Conservation (phyloP, 1,139 yeast species). For the Suhomyces wounanorum region DNA sequence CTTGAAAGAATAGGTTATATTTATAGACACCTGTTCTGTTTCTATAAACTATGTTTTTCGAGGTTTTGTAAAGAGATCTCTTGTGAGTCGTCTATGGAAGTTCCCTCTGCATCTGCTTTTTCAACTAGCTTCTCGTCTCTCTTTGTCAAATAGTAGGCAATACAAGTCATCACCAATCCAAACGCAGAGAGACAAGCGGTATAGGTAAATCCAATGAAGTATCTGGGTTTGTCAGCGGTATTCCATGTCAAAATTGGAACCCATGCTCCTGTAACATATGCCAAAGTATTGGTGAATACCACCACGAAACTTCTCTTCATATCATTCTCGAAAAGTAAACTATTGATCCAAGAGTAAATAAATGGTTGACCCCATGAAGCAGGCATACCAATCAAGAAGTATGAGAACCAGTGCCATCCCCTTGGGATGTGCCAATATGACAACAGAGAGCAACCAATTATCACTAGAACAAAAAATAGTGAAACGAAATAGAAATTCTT, state of each 20-base stretch:
- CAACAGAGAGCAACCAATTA: slow-evolving; percentile 46
- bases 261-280: slow-evolving; percentile 28
- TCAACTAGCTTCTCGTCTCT: slow-evolving; percentile 29
- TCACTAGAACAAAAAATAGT: slow-evolving; percentile 36
- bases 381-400: slow-evolving; percentile 50
- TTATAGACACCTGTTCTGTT: background rate
- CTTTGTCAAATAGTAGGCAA: slow-evolving; percentile 32
- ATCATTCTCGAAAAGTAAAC: slow-evolving; percentile 23
- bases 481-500: slow-evolving; percentile 39
- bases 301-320: slow-evolving; percentile 29
- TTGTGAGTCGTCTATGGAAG: background rate
- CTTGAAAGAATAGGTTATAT: background rate
- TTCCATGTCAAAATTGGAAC: slow-evolving; percentile 31
- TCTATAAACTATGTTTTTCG: background rate
- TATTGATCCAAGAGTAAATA: slow-evolving; percentile 28
- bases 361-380: slow-evolving; percentile 35
- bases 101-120: background rate
- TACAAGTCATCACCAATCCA: slow-evolving; percentile 22
- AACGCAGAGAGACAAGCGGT: slow-evolving; percentile 25
- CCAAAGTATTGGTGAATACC: slow-evolving; percentile 26
- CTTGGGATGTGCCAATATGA: slow-evolving; percentile 49
- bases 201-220: slow-evolving; percentile 26
- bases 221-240: slow-evolving; percentile 37
- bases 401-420: slow-evolving; percentile 51
- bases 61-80: background rate